A percentile compares a stretch with the other conserved stretches of the same genome.
These are phyloP conservation scores for Diplogelasinospora grovesii DNA, from an alignment of 495 filamentous ascomycete genomes.

Conservation along the genomic window DNA sequence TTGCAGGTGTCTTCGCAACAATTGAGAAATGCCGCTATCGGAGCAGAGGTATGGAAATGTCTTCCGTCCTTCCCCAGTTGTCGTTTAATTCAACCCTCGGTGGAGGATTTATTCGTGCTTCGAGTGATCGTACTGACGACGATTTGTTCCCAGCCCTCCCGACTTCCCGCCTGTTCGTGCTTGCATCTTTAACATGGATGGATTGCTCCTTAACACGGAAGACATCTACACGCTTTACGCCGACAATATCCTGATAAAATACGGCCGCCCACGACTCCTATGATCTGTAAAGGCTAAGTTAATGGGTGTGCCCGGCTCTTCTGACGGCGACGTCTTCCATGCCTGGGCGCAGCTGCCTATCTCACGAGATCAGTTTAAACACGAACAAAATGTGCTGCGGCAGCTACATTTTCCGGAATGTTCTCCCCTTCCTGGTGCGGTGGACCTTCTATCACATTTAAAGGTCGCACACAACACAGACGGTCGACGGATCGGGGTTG, in stretches of 20 bases:
- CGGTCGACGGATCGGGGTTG: constrained; percentile 12
- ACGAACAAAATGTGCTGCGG: constrained; percentile 51
- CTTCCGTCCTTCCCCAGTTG: too few relatives aligned
- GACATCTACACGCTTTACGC: constrained; percentile 77
- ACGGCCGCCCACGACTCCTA: constrained; percentile 63
- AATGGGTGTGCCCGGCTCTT: constrained; percentile 70
- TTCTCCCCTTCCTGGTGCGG: constrained; percentile 65
- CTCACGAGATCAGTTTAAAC: constrained; percentile 49
- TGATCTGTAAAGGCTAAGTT: constrained; percentile 85
- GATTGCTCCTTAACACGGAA: constrained; percentile 82
- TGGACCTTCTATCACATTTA: constrained; percentile 51
- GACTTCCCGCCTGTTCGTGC: constrained; percentile 70
- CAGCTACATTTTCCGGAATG: constrained; percentile 56
- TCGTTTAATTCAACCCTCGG: too few relatives aligned
- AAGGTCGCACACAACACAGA: constrained; percentile 11
- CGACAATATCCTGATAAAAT: constrained; percentile 66
- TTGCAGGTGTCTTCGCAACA: too few relatives aligned
- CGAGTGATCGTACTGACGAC: too few relatives aligned
- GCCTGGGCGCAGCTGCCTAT: constrained; percentile 80
- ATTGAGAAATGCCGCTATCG: too few relatives aligned
- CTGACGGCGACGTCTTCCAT: constrained; percentile 6
- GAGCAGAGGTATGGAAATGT: too few relatives aligned
- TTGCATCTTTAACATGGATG: constrained; percentile 97
- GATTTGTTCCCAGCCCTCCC: neutral
- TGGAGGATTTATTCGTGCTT: too few relatives aligned